Conservation (phyloP, 805 yeast genomes). For the Lipomyces kockii region DNA sequence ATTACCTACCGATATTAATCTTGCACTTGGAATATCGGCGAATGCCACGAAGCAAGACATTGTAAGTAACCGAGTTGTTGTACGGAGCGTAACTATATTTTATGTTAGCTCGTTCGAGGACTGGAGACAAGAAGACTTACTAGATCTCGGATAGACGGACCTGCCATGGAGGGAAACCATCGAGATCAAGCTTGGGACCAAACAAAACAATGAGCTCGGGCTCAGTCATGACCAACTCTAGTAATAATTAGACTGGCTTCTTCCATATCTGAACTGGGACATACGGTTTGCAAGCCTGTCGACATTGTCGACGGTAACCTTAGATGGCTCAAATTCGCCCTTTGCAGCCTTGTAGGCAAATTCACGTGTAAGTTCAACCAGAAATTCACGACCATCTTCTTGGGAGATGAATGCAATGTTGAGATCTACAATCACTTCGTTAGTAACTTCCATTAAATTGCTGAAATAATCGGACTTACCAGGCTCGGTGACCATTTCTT, state of each 20-base stretch:
- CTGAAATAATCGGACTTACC: background rate
- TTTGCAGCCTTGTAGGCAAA: constrained; percentile 74
- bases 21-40: constrained; percentile 70
- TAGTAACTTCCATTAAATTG: background rate
- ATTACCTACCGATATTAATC: constrained; percentile 82
- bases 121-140: constrained; percentile 11
- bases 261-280: constrained; percentile 33
- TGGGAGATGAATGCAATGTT: constrained; percentile 69
- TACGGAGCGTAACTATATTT: constrained; percentile 30
- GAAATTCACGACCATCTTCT: constrained; percentile 86
- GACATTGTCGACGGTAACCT: constrained; percentile 74
- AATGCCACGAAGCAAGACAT: constrained; percentile 59
- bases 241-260: background rate
- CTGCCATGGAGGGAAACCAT: constrained; percentile 99
- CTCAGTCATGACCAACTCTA: constrained; percentile 80
- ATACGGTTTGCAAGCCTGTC: constrained; percentile 51
- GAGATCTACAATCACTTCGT: constrained; percentile 53
- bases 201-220: constrained; percentile 87
- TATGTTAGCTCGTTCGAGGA: background rate
- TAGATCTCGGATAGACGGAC: constrained; percentile 83
- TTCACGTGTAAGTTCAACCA: constrained; percentile 84
- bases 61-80: constrained; percentile 35
- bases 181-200: constrained; percentile 84
- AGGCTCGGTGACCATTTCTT: constrained; percentile 19
- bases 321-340: constrained; percentile 63